These are phyloP conservation scores for Zelopaecilomyces penicillatus DNA, from an alignment of 2,329 filamentous ascomycete genomes.

Conservation along the genomic window DNA sequence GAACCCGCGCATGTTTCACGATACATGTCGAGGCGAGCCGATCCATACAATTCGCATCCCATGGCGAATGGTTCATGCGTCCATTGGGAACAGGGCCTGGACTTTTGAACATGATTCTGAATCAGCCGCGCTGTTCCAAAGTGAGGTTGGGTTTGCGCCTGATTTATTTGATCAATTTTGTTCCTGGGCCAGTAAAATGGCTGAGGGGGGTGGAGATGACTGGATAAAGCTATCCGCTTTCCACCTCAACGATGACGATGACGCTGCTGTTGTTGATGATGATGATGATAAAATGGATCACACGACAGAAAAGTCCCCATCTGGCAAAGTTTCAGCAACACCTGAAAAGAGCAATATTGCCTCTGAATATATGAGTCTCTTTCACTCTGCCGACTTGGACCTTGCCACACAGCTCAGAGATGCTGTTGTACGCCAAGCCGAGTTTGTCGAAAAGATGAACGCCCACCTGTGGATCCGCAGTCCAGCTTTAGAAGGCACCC, in stretches of 20 bases:
- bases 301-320: not conserved
- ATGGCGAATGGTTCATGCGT: constrained; percentile 11
- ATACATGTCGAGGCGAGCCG: constrained; percentile 7
- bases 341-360: too few species aligned
- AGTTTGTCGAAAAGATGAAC: constrained; percentile 34
- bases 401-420: constrained; percentile 15
- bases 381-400: not conserved
- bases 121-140: constrained; percentile 1
- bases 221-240: not conserved
- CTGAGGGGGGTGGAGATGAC: not conserved
- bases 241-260: not conserved
- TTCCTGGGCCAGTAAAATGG: constrained; percentile 1
- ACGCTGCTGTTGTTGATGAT: not conserved
- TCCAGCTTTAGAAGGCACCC: constrained; percentile 24
- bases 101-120: not conserved
- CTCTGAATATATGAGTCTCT: constrained; percentile 1
- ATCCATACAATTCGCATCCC: constrained; percentile 14
- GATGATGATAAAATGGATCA: not conserved
- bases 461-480: constrained; percentile 29
- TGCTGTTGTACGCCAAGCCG: constrained; percentile 27
- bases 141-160: not conserved
- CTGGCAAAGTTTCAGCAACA: not conserved
- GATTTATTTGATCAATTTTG: constrained; percentile 8
- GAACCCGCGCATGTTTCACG: constrained; percentile 19
- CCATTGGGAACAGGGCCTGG: constrained; percentile 13